These are phyloP conservation scores for Puccinia novopanici DNA, from an alignment of 1,284 basidiomycete species.

Conservation along the genomic window DNA sequence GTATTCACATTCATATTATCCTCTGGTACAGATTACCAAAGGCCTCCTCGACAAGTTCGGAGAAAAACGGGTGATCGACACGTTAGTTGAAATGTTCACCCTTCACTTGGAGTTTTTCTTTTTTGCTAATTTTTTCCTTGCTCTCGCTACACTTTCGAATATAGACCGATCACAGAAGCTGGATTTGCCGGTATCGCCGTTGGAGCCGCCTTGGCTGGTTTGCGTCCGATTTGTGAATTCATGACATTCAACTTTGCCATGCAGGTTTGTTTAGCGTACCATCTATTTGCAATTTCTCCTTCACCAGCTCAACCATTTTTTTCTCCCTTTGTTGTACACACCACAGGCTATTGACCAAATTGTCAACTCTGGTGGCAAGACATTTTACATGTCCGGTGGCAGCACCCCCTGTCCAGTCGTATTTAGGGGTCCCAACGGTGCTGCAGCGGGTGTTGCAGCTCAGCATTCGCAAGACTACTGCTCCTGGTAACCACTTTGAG, in stretches of 20 bases:
- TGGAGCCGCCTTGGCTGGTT: slow-evolving; percentile 88
- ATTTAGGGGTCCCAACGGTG: slow-evolving; percentile 99
- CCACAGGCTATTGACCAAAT: slow-evolving; percentile 94
- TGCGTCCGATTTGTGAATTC: slow-evolving; percentile 98
- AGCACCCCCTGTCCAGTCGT: slow-evolving; percentile 96
- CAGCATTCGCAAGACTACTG: slow-evolving; percentile 64
- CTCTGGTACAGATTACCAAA: slow-evolving; percentile 76
- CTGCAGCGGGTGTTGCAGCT: slow-evolving; percentile 92
- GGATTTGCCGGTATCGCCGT: slow-evolving; percentile 97
- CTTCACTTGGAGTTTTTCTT: slow-evolving; percentile 22
- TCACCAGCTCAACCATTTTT: slow-evolving; percentile 6
- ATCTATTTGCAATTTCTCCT: slow-evolving; percentile 7
- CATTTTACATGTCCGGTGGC: slow-evolving; percentile 99
- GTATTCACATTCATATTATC: not conserved
- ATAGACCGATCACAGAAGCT: slow-evolving; percentile 93
- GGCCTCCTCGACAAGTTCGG: slow-evolving; percentile 99
- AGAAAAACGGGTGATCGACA: slow-evolving; percentile 94
- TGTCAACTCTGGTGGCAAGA: slow-evolving; percentile 99
- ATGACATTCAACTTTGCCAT: slow-evolving; percentile 95
- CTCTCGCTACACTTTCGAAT: slow-evolving; percentile 52
- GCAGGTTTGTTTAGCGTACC: slow-evolving; percentile 63
- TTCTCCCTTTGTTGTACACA: slow-evolving; percentile 50
- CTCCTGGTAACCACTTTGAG: slow-evolving; percentile 54
- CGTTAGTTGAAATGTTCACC: slow-evolving; percentile 55
- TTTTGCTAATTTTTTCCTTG: slow-evolving; percentile 50